These are phyloP conservation scores for Acacia concinna DNA, from an alignment of 331 rosid species.

Conservation along the genomic window DNA sequence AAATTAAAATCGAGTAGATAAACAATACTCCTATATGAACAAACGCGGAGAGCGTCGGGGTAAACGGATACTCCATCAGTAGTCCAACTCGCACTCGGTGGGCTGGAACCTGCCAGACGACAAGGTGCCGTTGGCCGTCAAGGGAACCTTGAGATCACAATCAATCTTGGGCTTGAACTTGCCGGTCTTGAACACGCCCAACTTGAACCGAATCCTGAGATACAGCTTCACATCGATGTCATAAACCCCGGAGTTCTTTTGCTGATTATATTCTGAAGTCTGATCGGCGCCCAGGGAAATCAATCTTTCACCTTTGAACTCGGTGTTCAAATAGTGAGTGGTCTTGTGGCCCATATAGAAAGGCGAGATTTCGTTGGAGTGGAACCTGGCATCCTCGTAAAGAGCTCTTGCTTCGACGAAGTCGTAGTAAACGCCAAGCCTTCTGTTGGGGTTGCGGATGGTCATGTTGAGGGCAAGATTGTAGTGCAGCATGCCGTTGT, in stretches of 20 bases:
- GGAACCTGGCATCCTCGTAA: slow-evolving; percentile 51
- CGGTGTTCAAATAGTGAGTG: slow-evolving; percentile 37
- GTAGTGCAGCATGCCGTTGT: slow-evolving; percentile 51
- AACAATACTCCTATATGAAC: background rate
- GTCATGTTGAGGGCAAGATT: slow-evolving; percentile 63
- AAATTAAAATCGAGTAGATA: background rate
- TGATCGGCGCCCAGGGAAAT: slow-evolving; percentile 1
- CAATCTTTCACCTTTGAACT: slow-evolving; percentile 41
- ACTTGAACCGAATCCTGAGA: slow-evolving; percentile 49
- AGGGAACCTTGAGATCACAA: slow-evolving; percentile 58
- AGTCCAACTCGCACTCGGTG: slow-evolving; percentile 52
- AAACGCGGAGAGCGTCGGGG: background rate
- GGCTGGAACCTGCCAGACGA: slow-evolving; percentile 31
- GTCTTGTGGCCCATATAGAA: slow-evolving; percentile 60
- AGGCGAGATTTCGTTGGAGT: slow-evolving; percentile 8
- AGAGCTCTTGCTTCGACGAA: slow-evolving; percentile 54
- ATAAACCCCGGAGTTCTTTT: slow-evolving; percentile 38
- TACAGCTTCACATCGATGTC: slow-evolving; percentile 46
- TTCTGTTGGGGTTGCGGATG: slow-evolving; percentile 75
- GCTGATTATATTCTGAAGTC: slow-evolving; percentile 26
- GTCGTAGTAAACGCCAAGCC: slow-evolving; percentile 76
- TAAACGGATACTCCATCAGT: slow-evolving; percentile 8
- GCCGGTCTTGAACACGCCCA: slow-evolving; percentile 43
- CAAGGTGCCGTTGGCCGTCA: slow-evolving; percentile 29
- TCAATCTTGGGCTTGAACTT: slow-evolving; percentile 52